Evolutionary conservation across 768 basidiomycete species (phyloP).

Genomic region (Fomitopsis pulvina): DNA sequence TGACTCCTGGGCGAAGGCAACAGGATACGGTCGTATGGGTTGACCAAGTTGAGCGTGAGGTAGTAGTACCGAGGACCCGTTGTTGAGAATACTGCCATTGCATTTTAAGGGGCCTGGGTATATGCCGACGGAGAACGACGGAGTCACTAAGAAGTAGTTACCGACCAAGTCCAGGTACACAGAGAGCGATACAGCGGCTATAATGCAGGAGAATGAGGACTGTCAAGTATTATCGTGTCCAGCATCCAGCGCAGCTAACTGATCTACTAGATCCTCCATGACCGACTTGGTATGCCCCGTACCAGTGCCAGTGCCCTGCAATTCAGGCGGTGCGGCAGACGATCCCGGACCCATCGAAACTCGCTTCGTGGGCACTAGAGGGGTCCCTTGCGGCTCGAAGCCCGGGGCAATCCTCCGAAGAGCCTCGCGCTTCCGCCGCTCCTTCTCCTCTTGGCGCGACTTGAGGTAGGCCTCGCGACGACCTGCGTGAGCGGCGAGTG

Average conservation of each 20-base stretch:
- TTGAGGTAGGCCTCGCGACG: constrained; percentile 68
- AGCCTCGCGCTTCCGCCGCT: constrained; percentile 53
- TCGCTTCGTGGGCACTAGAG: constrained; percentile 49
- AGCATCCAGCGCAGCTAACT: constrained; percentile 63
- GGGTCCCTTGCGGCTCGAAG: constrained; percentile 58
- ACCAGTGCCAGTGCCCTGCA: constrained; percentile 12
- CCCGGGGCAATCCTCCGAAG: constrained; percentile 78
- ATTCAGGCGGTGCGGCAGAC: constrained; percentile 2
- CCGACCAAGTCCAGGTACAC: no score
- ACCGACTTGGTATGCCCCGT: constrained; percentile 37
- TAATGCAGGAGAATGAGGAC: not conserved
- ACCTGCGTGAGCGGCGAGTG: constrained; percentile 56
- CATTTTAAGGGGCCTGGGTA: no score
- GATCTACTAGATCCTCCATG: constrained; percentile 81
- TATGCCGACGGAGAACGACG: no score
- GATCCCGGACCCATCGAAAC: constrained; percentile 19
- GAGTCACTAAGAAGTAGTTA: no score
- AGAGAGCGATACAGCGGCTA: no score
- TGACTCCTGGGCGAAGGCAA: no score
- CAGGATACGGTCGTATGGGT: no score
- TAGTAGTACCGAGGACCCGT: no score
- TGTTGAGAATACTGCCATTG: no score
- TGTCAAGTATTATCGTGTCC: not conserved
- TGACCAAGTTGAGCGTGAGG: no score
- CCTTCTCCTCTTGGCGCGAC: constrained; percentile 73